A percentile compares a stretch with the other conserved stretches of the same genome.
phyloP scores from a whole-genome alignment of 2,329 filamentous ascomycete species.

The Aspergillus versicolor region DNA sequence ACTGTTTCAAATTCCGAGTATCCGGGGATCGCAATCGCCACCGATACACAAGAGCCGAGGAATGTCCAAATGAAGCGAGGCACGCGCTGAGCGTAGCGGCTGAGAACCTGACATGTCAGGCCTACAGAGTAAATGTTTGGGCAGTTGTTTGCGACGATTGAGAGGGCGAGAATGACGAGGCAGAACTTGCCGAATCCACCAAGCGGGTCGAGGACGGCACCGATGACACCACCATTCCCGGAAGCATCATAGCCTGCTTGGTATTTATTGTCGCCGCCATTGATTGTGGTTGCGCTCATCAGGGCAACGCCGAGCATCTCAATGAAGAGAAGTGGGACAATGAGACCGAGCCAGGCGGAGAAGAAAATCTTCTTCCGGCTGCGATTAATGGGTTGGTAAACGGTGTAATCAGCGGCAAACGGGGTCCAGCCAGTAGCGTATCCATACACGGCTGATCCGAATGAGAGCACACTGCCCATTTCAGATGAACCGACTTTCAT shows the following conservation, averaged over 20 bases:
- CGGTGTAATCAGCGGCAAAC: conserved; percentile 76
- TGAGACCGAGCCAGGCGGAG: conserved; percentile 67
- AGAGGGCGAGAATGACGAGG: conserved; percentile 63
- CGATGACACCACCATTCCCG: conserved; percentile 66
- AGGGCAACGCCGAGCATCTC: conserved; percentile 71
- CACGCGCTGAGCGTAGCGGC: conserved; percentile 57
- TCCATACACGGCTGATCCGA: conserved; percentile 65
- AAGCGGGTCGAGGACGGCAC: conserved; percentile 61
- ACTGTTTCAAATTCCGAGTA: conserved; percentile 64
- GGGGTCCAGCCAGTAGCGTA: conserved; percentile 73
- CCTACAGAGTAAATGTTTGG: conserved; percentile 71
- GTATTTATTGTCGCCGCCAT: conserved; percentile 57
- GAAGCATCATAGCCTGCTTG: conserved; percentile 54
- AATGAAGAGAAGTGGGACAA: conserved; percentile 70
- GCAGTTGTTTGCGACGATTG: conserved; percentile 69
- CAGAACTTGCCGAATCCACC: conserved; percentile 73
- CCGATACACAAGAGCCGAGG: conserved; percentile 61
- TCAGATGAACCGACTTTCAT: conserved; percentile 60
- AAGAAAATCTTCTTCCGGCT: conserved; percentile 64
- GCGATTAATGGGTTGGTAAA: conserved; percentile 68
- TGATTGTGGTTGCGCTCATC: conserved; percentile 61
- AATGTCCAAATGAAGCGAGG: conserved; percentile 69
- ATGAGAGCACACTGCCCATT: conserved; percentile 62
- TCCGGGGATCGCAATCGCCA: conserved; percentile 69
- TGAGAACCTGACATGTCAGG: conserved; percentile 66